Base-by-base conservation (phyloP, 805 yeast genomes). In the Brettanomyces sp. region DNA sequence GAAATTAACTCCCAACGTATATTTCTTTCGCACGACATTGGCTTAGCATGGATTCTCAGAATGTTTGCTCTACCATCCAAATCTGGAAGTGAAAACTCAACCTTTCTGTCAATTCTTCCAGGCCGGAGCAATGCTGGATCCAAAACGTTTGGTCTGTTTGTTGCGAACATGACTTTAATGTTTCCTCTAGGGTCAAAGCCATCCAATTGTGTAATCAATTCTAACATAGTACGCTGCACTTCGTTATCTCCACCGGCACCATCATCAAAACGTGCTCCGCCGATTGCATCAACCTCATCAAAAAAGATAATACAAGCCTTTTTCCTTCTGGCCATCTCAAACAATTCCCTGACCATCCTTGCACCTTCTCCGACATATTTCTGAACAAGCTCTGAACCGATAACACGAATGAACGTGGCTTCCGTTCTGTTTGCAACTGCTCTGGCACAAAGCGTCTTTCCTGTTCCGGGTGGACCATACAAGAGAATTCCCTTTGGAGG, bases 331-430 rank as follows among this genome's bases (percentile, higher is more conserved):
- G 99, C 99, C 98, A 93, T 90, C 65, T 93, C 99, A 59, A 93
- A 93, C 59, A 93, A 76, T 69, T 93, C 99, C 67, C 99, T 80
- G 46, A 93, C 98, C 99, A 93, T 93, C 63, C 99, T 80, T 4
- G 99, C 99, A 70, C 99, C 99, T 70, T 93, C 99, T 63, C 99
- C 99, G 44, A 93, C 98, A 64, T 93, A 93, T 65, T 93, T 93
- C 66, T 93, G 99, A 30, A 93, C 99, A 63, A 93, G 76, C 67
- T 93, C 99, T 1, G 98, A 91, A 8, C 99, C 99, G 70, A 93
- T 93, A 45, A 93, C 99, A 60, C 99, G 82, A 52, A 93, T 93
- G 57, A 93, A 93, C 0, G 99, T 93, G 24, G 99, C 99, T 67
- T 93, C 99, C 2, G 99, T 93, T 72, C 99, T 83, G 66, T 93